Base-by-base conservation (phyloP, 768 basidiomycete species). In the Collybia nuda region DNA sequence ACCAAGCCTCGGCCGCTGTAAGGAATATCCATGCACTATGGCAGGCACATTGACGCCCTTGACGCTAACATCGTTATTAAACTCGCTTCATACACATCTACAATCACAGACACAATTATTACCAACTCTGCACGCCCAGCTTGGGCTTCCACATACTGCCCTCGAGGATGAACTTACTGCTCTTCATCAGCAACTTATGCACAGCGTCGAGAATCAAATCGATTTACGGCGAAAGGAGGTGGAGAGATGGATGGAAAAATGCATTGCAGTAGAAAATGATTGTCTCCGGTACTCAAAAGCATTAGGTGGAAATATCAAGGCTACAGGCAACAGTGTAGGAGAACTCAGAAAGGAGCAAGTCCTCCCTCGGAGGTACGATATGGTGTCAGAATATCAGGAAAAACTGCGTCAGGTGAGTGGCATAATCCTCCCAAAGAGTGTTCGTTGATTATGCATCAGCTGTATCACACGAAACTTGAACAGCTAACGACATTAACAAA, bases 21-120 rank as follows among this genome's bases (percentile, higher is more conserved):
- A 18, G 5, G 15, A 5, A 32, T 18, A 17, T 36, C 19, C 19
- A 45, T 51, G 53, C 37, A 41, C 29, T 24, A 67, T 69, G 66
- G 47, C 58, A 28, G 54, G 58, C 48, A 56, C 65, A 21, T 54
- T 70, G 54, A 63, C 70, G 18, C 57, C 67, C 6, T 57, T 62
- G 55, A 63, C 69, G 9, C 60, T 91, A 41, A 89, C 85, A 32
- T 74, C 85, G 9, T 77, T 93, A 14, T 76, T 93, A 7, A 82
- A 88, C 63, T 86, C 89, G 18, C 67, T 94, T 22, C 88, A 92
- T 56, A 77, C 83, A 2, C 87, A 90, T 64, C 72, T 93, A 5
- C 87, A 88, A 65, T 70, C 84, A 1, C 92, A 95, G 67, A 91
- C 90, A 0, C 85, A 88, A 54, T 75, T 91, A 26, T 74, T 96